Evolutionary conservation across 2,329 filamentous ascomycete genomes (phyloP).

Genomic region (Coniella vitis): DNA sequence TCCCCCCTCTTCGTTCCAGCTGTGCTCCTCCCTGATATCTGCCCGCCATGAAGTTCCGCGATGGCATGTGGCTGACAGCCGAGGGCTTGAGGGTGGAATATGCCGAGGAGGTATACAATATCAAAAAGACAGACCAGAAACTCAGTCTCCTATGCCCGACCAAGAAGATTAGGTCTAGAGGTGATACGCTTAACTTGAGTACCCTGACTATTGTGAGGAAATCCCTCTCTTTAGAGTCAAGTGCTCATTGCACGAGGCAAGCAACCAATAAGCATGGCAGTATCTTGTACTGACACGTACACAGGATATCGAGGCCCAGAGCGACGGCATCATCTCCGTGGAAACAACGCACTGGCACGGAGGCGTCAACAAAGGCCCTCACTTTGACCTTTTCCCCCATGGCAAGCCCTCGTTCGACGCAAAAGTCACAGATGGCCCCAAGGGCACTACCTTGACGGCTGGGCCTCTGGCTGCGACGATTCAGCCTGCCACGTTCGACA

Average conservation of each 20-base stretch:
- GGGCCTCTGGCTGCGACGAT: constrained; percentile 48
- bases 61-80: constrained; percentile 61
- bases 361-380: constrained; percentile 42
- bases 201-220: constrained; percentile 43
- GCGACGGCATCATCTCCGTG: constrained; percentile 53
- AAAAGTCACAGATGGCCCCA: constrained; percentile 33
- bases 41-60: constrained; percentile 50
- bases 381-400: constrained; percentile 51
- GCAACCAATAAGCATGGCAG: not conserved
- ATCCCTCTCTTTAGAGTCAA: too few relatives aligned
- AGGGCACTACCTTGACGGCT: constrained; percentile 42
- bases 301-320: constrained; percentile 48
- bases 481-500: constrained; percentile 44
- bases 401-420: constrained; percentile 37
- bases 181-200: constrained; percentile 49
- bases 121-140: constrained; percentile 40
- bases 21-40: too few relatives aligned
- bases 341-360: constrained; percentile 53
- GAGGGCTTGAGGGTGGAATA: constrained; percentile 56
- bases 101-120: constrained; percentile 56
- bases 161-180: constrained; percentile 44
- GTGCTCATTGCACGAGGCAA: too few relatives aligned
- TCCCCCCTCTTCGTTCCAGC: not conserved
- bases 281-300: constrained; percentile 10
- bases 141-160: constrained; percentile 52